Base-by-base conservation (phyloP, 2,329 filamentous ascomycete species). In the Xylariaceae sp. region DNA sequence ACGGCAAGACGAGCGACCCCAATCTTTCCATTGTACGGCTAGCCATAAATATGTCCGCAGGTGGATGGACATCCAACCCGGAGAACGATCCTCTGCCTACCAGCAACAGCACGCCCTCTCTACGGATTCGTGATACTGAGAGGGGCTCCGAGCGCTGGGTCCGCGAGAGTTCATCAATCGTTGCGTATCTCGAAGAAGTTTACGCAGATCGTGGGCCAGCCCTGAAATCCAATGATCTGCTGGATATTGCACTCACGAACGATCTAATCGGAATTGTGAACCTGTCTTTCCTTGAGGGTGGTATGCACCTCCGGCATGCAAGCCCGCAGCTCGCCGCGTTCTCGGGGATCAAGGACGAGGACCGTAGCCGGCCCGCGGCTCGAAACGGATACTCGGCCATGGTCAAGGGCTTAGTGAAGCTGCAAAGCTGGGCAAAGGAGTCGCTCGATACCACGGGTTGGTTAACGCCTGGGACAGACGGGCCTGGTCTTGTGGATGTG, bases 391-490 rank as follows among this genome's bases (percentile, higher is more conserved):
- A 56, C n/a, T 35, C 24, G 2, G 24, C 16, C 18, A 55, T 59
- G 48, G 20, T 44, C 15, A 53, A 44, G 27, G 37, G 36, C 9
- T 20, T 63, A 3, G 2, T 32, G 16, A 61, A 60, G 45, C 37
- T 63, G n/a, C 55, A 59, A 30, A 15, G 32, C 0, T 59, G 58
- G 60, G 50, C 55, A 10, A 29, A 10, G 2, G 20, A 27, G 11
- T 37, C 48, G 9, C 46, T 64, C 21, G n/a, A 29, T 6, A 36
- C 23, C 27, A 57, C 52, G 1, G 62, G 63, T 5, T 65, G 58
- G 60, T 49, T 65, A 16, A 64, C 63, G 5, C 60, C 62, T 3
- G 63, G 57, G 4, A 45, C 42, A 11, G 40, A 55, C 6, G 57
- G 50, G 1, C 62, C 62, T 2, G 63, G 62, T 1, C 27, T 65